Evolutionary conservation across 257 asterid genomes (phyloP), one percentile per base, ranked within the genome.

Genomic region (Solanum ossicruentum): DNA sequence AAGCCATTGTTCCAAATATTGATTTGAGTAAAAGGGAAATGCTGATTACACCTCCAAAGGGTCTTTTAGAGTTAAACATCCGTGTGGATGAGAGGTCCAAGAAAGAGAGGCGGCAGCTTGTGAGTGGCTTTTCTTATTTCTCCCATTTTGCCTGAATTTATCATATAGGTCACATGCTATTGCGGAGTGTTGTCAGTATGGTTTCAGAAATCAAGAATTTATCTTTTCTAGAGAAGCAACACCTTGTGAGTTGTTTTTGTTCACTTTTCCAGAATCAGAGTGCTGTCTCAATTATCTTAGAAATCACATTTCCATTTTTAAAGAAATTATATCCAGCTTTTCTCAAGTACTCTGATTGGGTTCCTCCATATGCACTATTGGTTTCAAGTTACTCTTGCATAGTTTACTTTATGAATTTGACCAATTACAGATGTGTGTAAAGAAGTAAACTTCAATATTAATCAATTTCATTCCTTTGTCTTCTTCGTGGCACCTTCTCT

Each of bases 101-200:
- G 94, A 96, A 95, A 93, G 98, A 96, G 91, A 96, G 99, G 87
- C 98, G 98, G 12, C 97, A 93, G 89, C 92, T 93, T 91, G 99
- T 96, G 92, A 96, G 99, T 51, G 43, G 39, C 6, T 83, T 83
- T 36, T 32, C 85, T 60, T 61, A 23, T 49, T 83, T 63, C 51
- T 36, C 51, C 49, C 18, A 49, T 66, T 83, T 51, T 51, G 67
- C 80, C 23, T 1, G 70, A 52, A 72, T 83, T 83, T 69, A 36
- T 16, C 45, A 26, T 52, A 78, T 78, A 17, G 65, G 65, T 23
- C 83, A 78, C 83, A 26, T 2, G 65, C 28, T 78, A 13, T 52
- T 5, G 58, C 63, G 3, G 65, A 54, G 47, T 52, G 61, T 26
- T 51, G 7, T 45, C 12, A 45, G 57, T 45, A 17, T 72, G 20